phyloP scores from a whole-genome alignment of 371 early-diverging fungal species.

The Mucor mucedo region DNA sequence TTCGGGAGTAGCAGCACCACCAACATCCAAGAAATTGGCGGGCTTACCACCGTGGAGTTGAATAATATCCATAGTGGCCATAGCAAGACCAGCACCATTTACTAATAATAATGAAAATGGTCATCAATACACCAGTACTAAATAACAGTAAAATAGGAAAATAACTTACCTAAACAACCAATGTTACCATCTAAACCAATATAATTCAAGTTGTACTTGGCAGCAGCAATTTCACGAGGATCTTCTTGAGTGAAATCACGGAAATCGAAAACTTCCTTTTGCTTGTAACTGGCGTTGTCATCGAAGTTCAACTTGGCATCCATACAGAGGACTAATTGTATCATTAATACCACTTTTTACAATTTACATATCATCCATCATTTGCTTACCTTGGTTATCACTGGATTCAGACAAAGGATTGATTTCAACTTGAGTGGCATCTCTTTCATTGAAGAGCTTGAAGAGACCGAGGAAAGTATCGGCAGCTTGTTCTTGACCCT shows the following conservation, averaged over 20 bases:
- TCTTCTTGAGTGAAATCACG: conserved; percentile 97
- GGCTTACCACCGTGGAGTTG: conserved; percentile 98
- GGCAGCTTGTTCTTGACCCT: conserved; percentile 84
- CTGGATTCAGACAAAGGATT: conserved; percentile 96
- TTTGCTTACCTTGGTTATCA: conserved; percentile 75
- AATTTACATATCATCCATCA: background rate
- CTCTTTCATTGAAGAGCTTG: conserved; percentile 95
- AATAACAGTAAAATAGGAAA: background rate
- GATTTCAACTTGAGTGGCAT: conserved; percentile 97
- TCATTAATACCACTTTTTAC: background rate
- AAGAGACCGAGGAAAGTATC: conserved; percentile 92
- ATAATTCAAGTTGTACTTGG: conserved; percentile 97
- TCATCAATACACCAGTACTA: background rate
- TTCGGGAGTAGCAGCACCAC: conserved; percentile 93
- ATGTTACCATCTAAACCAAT: conserved; percentile 96
- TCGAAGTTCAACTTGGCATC: conserved; percentile 90
- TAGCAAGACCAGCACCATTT: conserved; percentile 99
- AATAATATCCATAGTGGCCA: conserved; percentile 99
- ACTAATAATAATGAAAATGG: conserved; percentile 50
- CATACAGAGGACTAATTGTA: conserved; percentile 53
- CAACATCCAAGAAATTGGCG: conserved; percentile 99
- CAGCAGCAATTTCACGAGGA: conserved; percentile 95
- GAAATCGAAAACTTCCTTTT: conserved; percentile 85
- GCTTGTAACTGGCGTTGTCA: conserved; percentile 98
- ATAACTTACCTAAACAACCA: conserved; percentile 64